A percentile compares a stretch with the other conserved stretches of the same genome.
These are phyloP conservation scores for Pugionium dolabratum DNA, from an alignment of 345 rosid genomes.

Conservation along the genomic window DNA sequence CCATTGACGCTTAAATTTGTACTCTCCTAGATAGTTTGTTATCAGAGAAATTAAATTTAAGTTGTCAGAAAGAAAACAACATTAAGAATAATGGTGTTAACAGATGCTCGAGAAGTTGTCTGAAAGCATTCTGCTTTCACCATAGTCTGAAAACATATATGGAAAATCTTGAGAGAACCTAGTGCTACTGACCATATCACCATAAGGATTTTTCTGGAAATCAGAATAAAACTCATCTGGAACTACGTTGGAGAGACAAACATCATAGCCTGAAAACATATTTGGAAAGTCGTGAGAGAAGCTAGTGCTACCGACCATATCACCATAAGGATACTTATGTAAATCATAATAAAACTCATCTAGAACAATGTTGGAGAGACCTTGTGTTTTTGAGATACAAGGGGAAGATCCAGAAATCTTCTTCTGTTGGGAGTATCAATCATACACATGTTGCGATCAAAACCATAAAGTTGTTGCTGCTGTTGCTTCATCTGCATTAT, in stretches of 20 bases:
- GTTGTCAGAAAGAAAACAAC: too few species aligned
- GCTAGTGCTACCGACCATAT: conserved; percentile 1
- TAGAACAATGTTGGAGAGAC: conserved; percentile 2
- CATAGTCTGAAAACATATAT: conserved; percentile 1
- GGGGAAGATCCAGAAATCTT: too few species aligned
- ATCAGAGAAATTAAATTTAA: too few species aligned
- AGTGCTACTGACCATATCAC: conserved; percentile 1
- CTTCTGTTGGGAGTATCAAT: too few species aligned
- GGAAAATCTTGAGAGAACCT: conserved; percentile 6
- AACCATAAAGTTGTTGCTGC: not conserved
- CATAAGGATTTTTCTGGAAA: conserved; percentile 8
- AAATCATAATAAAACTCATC: conserved; percentile 8
- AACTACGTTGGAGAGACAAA: conserved; percentile 2
- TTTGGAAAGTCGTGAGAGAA: conserved; percentile 4
- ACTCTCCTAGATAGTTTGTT: not conserved
- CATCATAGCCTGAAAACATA: conserved; percentile 7
- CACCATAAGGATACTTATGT: not conserved
- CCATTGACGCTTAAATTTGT: not conserved
- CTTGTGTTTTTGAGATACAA: too few species aligned
- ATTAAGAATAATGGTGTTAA: not conserved
- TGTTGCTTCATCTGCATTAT: not conserved
- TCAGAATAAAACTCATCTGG: conserved; percentile 9
- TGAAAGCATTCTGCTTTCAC: not conserved
- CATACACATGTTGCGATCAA: too few species aligned
- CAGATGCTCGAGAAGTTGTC: conserved; percentile 1